A percentile compares a stretch with the other conserved stretches of the same genome.
Evolutionary conservation across 345 rosid genomes (phyloP).

Genomic region (Trapa incisa): DNA sequence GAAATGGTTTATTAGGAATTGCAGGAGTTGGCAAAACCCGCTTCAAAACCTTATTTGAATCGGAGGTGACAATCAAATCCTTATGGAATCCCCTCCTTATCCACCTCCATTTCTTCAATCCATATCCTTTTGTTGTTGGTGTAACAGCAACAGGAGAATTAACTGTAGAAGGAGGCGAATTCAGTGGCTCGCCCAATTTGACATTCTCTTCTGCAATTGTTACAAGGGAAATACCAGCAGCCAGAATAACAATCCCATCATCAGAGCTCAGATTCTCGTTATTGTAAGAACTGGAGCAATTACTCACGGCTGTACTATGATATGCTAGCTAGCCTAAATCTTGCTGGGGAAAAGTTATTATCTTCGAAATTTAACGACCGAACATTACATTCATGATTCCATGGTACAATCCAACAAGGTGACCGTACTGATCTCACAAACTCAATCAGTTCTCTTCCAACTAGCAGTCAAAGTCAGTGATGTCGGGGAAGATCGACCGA

Average conservation of each 20-base stretch:
- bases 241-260: slow-evolving; percentile 6
- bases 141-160: slow-evolving; percentile 7
- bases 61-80: slow-evolving; percentile 28
- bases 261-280: slow-evolving; percentile 9
- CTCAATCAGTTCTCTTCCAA: slow-evolving; percentile 38
- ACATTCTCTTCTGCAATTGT: slow-evolving; percentile 2
- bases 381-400: slow-evolving; percentile 34
- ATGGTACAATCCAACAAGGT: slow-evolving; percentile 9
- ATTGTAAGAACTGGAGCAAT: slow-evolving; percentile 26
- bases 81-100: slow-evolving; percentile 45
- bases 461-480: slow-evolving; percentile 18
- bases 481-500: slow-evolving; percentile 21
- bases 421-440: slow-evolving; percentile 6
- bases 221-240: slow-evolving; percentile 2
- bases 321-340: slow-evolving; percentile 7
- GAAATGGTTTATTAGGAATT: slow-evolving; percentile 33
- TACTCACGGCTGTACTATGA: slow-evolving; percentile 14
- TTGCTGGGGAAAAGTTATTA: slow-evolving; percentile 22
- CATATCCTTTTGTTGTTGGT: slow-evolving; percentile 37
- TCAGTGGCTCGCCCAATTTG: neutral
- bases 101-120: slow-evolving; percentile 81
- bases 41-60: slow-evolving; percentile 45
- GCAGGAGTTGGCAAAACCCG: slow-evolving; percentile 46
- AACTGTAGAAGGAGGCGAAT: slow-evolving; percentile 7
- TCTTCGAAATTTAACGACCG: slow-evolving; percentile 42